These are phyloP conservation scores for Lachancea quebecensis DNA, from an alignment of 805 yeast species.

Conservation along the genomic window DNA sequence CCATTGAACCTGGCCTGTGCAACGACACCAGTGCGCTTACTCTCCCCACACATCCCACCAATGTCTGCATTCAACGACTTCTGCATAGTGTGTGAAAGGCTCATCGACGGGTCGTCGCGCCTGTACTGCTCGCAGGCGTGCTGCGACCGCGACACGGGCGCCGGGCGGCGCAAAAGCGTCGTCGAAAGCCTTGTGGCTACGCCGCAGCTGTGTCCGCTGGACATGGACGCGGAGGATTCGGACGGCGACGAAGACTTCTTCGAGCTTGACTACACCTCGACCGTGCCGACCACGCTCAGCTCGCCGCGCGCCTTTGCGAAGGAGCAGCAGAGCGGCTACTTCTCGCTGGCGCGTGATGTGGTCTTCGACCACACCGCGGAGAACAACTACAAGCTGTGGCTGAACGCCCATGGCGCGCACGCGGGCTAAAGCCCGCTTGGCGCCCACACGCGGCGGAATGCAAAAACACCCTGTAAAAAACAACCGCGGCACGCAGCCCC, in stretches of 20 bases:
- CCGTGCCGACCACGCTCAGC: conserved; percentile 7
- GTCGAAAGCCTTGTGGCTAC: conserved; percentile 10
- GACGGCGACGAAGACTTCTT: conserved; percentile 6
- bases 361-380: conserved; percentile 25
- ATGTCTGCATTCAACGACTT: conserved; percentile 42
- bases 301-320: conserved; percentile 4
- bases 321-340: conserved; percentile 3
- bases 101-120: conserved; percentile 16
- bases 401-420: conserved; percentile 9
- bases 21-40: too few species aligned
- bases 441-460: too few species aligned
- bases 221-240: conserved; percentile 6
- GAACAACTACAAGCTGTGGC: conserved; percentile 28
- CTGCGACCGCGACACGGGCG: conserved; percentile 10
- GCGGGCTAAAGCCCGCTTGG: too few species aligned
- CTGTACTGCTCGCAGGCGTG: conserved; percentile 27
- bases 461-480: too few species aligned
- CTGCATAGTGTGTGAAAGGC: conserved; percentile 49
- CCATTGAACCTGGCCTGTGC: too few species aligned
- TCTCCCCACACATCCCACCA: not conserved
- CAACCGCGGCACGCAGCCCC: not conserved
- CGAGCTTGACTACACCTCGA: conserved; percentile 7
- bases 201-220: conserved; percentile 11
- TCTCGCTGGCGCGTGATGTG: conserved; percentile 4
- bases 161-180: conserved; percentile 8